Evolutionary conservation across 2,329 filamentous ascomycete species (phyloP).

Genomic region (Ophiostoma ips): DNA sequence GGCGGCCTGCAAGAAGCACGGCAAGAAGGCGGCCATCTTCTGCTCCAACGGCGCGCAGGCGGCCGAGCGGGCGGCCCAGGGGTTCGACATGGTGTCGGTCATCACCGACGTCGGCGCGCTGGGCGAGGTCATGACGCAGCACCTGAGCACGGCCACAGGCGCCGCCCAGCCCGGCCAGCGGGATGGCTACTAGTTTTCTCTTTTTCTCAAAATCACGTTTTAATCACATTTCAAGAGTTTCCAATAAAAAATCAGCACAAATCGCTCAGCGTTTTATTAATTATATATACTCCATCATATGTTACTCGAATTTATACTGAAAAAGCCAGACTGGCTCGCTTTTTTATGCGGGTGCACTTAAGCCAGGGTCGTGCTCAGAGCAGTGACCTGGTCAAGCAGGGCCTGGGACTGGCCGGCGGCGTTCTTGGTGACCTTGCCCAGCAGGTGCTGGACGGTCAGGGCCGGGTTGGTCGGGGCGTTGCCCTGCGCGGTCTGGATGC

Average conservation of each 20-base stretch:
- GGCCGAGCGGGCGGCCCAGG: slow-evolving; percentile 20
- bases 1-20: slow-evolving; percentile 20
- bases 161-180: background rate
- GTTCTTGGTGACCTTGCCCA: slow-evolving; percentile 44
- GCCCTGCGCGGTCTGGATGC: slow-evolving; percentile 46
- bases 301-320: background rate
- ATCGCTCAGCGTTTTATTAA: too few relatives aligned
- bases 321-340: too few relatives aligned
- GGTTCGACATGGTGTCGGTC: slow-evolving; percentile 27
- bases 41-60: slow-evolving; percentile 25
- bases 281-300: too few relatives aligned
- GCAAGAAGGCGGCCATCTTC: slow-evolving; percentile 28
- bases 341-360: background rate
- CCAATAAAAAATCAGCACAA: background rate
- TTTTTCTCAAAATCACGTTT: background rate
- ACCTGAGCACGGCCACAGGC: slow-evolving; percentile 21
- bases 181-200: background rate
- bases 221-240: too few relatives aligned
- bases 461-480: slow-evolving; percentile 36
- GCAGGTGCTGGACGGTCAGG: slow-evolving; percentile 40
- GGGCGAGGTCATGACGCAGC: slow-evolving; percentile 20
- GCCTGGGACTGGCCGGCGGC: slow-evolving; percentile 33
- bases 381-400: slow-evolving; percentile 38
- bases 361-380: slow-evolving; percentile 19
- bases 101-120: slow-evolving; percentile 24